A percentile compares a stretch with the other conserved stretches of the same genome.
These are phyloP conservation scores for Sugiyamaella lignohabitans DNA, from an alignment of 805 yeast genomes.

Conservation along the genomic window DNA sequence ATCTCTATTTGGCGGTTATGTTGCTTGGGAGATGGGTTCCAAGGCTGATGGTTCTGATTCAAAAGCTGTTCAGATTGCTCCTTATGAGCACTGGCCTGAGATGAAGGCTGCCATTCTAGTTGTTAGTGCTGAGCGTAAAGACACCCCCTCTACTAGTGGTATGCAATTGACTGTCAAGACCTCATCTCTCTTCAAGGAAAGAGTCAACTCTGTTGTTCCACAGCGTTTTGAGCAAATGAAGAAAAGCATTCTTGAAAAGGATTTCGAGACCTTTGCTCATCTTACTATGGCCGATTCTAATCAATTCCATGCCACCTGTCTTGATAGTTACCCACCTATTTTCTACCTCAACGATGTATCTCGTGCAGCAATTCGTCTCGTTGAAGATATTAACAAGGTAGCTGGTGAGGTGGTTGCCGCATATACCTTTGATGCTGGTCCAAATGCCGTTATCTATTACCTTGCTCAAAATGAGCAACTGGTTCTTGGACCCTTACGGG, in stretches of 20 bases:
- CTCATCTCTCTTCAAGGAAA: constrained; percentile 74
- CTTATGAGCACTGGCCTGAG: constrained; percentile 79
- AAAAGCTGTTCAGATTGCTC: constrained; percentile 87
- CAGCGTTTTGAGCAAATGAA: constrained; percentile 77
- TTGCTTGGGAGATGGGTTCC: constrained; percentile 98
- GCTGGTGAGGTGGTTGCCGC: constrained; percentile 74
- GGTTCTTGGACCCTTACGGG: constrained; percentile 64
- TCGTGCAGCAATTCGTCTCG: constrained; percentile 66
- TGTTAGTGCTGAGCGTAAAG: constrained; percentile 89
- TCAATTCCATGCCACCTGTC: constrained; percentile 96
- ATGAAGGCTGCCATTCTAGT: constrained; percentile 91
- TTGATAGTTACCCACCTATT: constrained; percentile 93
- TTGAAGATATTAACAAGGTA: constrained; percentile 66
- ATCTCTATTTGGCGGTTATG: constrained; percentile 94
- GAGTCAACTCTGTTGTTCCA: constrained; percentile 82
- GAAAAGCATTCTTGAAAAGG: constrained; percentile 59
- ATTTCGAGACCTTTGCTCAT: constrained; percentile 76
- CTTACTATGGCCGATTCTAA: constrained; percentile 95
- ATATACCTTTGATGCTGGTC: constrained; percentile 98
- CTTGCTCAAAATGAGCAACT: constrained; percentile 64
- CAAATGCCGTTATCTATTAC: constrained; percentile 94
- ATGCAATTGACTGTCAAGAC: constrained; percentile 94
- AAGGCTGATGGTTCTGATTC: constrained; percentile 79
- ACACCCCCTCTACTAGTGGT: constrained; percentile 89
- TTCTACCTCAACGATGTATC: constrained; percentile 91